These are phyloP conservation scores for Psidium guajava DNA, from an alignment of 345 rosid genomes.

Conservation along the genomic window DNA sequence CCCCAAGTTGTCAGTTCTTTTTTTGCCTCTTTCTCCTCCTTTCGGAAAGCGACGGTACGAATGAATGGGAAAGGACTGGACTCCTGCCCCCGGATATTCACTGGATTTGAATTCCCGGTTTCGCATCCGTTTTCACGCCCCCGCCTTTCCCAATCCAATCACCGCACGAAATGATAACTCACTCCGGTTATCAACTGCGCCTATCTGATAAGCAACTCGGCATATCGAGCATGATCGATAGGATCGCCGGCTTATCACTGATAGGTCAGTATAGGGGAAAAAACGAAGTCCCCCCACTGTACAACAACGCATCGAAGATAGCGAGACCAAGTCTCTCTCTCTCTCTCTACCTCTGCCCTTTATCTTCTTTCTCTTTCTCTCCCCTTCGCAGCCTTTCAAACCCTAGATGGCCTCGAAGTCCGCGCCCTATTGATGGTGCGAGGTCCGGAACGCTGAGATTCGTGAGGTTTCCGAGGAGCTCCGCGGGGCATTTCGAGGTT, in stretches of 20 bases:
- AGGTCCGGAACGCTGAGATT: neutral
- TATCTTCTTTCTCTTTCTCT: constrained; percentile 25
- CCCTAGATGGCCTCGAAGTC: constrained; percentile 58
- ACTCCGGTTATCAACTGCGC: neutral
- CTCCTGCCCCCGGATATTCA: constrained; percentile 51
- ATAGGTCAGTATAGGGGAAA: constrained; percentile 22
- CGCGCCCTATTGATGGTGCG: constrained; percentile 7
- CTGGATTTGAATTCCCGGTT: constrained; percentile 53
- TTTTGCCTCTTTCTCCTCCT: neutral
- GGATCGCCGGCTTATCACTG: constrained; percentile 1
- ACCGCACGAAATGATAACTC: constrained; percentile 7
- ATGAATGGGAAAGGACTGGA: constrained; percentile 31
- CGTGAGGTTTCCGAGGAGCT: neutral
- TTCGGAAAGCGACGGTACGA: constrained; percentile 23
- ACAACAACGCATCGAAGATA: constrained; percentile 85
- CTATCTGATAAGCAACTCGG: rapidly evolving
- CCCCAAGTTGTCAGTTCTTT: neutral
- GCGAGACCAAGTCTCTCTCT: constrained; percentile 52
- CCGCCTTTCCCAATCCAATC: neutral
- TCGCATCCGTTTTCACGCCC: constrained; percentile 36
- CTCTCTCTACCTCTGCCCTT: constrained; percentile 16
- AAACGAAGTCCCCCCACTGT: constrained; percentile 6
- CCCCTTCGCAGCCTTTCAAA: constrained; percentile 42
- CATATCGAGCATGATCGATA: neutral
- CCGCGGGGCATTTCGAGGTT: neutral